Percentiles rank a stretch among this genome's conserved stretches.
Evolutionary conservation across 495 filamentous ascomycete genomes (phyloP).

Genomic region (Pseudoneurospora amorphoporcata): DNA sequence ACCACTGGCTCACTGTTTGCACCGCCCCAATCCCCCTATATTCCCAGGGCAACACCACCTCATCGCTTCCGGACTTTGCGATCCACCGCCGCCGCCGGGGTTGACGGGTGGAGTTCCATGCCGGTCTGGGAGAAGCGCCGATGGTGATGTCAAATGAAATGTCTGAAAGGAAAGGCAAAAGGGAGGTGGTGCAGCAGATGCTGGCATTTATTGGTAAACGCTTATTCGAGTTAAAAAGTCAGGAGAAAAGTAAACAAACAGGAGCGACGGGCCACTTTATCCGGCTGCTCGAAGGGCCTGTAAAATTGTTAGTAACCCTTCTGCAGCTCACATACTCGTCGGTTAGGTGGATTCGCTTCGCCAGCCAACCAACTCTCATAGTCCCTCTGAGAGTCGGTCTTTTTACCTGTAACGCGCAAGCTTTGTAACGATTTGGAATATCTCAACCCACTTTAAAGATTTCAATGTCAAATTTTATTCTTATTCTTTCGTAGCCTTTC

Average conservation of each 20-base stretch:
- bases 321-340: no score
- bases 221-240: neutral
- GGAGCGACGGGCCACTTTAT: neutral
- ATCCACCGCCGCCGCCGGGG: neutral
- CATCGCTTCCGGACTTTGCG: neutral
- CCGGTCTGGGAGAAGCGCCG: neutral
- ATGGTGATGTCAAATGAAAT: neutral
- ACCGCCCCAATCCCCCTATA: neutral
- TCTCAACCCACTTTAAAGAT: no score
- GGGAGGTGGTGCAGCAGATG: neutral
- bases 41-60: neutral
- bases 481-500: no score
- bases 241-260: neutral
- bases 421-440: no score
- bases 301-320: no score
- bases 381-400: no score
- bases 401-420: no score
- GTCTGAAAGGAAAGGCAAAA: neutral
- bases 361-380: no score
- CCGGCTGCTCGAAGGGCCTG: no score
- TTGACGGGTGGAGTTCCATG: neutral
- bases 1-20: neutral
- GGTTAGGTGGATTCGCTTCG: no score
- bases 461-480: no score
- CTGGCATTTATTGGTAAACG: no score